Evolutionary conservation across 768 basidiomycete genomes (phyloP).

Genomic region (Naematelia aurantialba): DNA sequence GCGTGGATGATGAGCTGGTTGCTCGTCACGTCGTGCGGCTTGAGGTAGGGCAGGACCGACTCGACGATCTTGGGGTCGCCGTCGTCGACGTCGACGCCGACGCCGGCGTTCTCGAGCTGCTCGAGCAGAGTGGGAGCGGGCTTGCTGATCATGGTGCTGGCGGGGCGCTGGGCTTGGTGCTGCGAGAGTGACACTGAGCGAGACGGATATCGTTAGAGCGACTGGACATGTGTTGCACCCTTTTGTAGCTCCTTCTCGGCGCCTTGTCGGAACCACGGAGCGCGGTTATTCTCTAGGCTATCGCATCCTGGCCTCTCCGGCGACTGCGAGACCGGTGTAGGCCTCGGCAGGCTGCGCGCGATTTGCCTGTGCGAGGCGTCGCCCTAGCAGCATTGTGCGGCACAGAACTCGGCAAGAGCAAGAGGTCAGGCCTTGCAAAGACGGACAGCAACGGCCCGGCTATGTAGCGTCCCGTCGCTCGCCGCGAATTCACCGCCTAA

Average conservation of each 20-base stretch:
- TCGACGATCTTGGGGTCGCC: constrained; percentile 34
- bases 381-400: too few species aligned
- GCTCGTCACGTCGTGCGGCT: constrained; percentile 38
- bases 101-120: constrained; percentile 26
- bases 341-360: too few species aligned
- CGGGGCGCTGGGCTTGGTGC: too few species aligned
- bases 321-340: too few species aligned
- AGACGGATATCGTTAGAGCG: neutral
- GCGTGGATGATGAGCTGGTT: constrained; percentile 35
- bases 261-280: neutral
- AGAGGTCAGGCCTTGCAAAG: too few species aligned
- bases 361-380: too few species aligned
- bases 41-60: constrained; percentile 29
- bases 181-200: neutral
- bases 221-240: neutral
- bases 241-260: neutral
- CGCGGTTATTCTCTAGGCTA: too few species aligned
- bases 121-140: constrained; percentile 25
- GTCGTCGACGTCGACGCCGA: constrained; percentile 39
- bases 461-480: too few species aligned
- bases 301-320: too few species aligned
- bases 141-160: constrained; percentile 16
- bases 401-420: too few species aligned
- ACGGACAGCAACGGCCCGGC: too few species aligned
- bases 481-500: too few species aligned